phyloP scores from a whole-genome alignment of 2,329 filamentous ascomycete genomes.

The Magnaporthiopsis incrustans region DNA sequence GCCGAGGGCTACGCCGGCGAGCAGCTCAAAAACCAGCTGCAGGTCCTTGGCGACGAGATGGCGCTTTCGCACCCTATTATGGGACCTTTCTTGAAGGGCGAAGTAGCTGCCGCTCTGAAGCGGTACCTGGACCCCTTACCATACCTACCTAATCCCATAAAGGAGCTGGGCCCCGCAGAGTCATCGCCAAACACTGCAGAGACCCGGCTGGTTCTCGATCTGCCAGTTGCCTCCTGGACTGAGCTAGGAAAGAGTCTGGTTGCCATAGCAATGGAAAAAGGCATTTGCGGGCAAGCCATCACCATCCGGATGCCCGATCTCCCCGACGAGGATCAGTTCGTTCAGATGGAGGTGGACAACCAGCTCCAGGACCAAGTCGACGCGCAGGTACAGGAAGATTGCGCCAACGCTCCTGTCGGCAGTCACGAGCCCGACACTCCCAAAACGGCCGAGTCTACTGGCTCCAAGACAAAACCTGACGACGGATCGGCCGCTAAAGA shows the following conservation, averaged over 20 bases:
- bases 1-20: constrained; percentile 57
- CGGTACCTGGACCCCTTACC: constrained; percentile 54
- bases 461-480: constrained; percentile 4
- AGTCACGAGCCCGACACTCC: background rate
- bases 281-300: constrained; percentile 26
- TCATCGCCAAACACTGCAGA: background rate
- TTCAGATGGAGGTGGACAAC: constrained; percentile 30
- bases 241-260: constrained; percentile 34
- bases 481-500: background rate
- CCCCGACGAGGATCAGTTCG: constrained; percentile 26
- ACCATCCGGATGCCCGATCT: constrained; percentile 28
- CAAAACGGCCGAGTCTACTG: constrained; percentile 9
- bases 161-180: constrained; percentile 10
- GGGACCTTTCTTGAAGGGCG: constrained; percentile 44
- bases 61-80: constrained; percentile 54
- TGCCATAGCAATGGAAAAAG: constrained; percentile 24
- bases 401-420: background rate
- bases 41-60: constrained; percentile 45
- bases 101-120: constrained; percentile 42
- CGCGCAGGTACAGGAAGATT: constrained; percentile 5
- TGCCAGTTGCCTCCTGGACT: constrained; percentile 31
- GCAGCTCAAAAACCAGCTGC: constrained; percentile 48
- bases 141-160: constrained; percentile 48
- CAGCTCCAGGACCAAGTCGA: constrained; percentile 17
- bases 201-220: constrained; percentile 20